Evolutionary conservation across 768 basidiomycete genomes (phyloP).

Genomic region (Lactifluus volemus): DNA sequence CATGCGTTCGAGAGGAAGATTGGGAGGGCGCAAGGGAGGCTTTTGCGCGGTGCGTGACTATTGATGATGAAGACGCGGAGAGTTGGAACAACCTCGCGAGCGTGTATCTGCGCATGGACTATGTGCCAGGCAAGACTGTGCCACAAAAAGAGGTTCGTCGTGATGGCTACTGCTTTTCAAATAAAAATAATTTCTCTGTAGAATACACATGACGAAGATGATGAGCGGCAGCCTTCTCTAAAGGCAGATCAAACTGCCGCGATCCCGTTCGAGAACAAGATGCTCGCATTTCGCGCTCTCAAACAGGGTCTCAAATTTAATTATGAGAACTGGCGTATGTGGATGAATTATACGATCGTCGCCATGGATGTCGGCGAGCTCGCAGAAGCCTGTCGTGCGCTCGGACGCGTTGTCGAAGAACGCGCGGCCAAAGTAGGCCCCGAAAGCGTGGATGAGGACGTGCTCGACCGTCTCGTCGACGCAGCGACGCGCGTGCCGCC

Average conservation of each 20-base stretch:
- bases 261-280: conserved; percentile 64
- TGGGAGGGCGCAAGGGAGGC: conserved; percentile 82
- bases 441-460: conserved; percentile 70
- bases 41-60: conserved; percentile 76
- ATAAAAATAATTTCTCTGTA: background rate
- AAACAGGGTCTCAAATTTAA: conserved; percentile 78
- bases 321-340: conserved; percentile 96
- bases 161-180: too few species aligned
- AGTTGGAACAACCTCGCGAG: conserved; percentile 98
- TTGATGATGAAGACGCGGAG: conserved; percentile 95
- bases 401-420: conserved; percentile 73
- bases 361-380: conserved; percentile 90
- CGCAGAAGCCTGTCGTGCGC: conserved; percentile 76
- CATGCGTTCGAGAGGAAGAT: conserved; percentile 68
- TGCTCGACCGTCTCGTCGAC: conserved; percentile 81
- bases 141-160: conserved; percentile 25
- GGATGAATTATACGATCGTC: conserved; percentile 95
- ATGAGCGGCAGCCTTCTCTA: background rate
- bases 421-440: conserved; percentile 44
- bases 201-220: background rate
- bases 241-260: conserved; percentile 20
- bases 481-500: conserved; percentile 59
- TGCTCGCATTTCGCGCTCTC: conserved; percentile 87
- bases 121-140: conserved; percentile 25
- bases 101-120: conserved; percentile 78